A percentile compares a stretch with the other conserved stretches of the same genome.
These are phyloP conservation scores for Exophiala sideris DNA, from an alignment of 2,329 filamentous ascomycete genomes.

Conservation along the genomic window DNA sequence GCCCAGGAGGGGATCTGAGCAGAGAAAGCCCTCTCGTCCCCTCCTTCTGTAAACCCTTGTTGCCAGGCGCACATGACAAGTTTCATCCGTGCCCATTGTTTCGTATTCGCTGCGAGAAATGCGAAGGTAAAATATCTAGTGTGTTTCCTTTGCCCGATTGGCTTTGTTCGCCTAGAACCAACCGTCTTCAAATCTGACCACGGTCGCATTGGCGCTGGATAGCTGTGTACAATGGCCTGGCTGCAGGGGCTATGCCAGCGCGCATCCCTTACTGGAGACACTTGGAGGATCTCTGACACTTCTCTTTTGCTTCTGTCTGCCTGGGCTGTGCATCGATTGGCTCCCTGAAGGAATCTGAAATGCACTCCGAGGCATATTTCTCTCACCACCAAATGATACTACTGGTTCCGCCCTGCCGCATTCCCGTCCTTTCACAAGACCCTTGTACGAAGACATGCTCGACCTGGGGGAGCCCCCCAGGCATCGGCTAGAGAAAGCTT, in stretches of 20 bases:
- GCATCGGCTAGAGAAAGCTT: too few species aligned
- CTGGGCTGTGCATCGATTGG: slow-evolving; percentile 5
- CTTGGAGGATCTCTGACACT: neutral
- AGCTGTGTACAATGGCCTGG: too few species aligned
- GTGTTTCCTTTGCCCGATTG: neutral
- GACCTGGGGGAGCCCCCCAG: too few species aligned
- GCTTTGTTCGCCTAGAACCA: neutral
- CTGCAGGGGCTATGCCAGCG: too few species aligned
- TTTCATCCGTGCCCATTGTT: neutral
- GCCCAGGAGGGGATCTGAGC: too few species aligned
- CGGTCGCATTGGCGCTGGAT: neutral
- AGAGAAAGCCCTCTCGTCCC: too few species aligned
- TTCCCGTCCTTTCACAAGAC: too few species aligned
- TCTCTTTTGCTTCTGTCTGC: neutral
- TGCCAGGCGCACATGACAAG: neutral
- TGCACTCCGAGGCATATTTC: neutral
- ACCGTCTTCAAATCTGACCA: neutral
- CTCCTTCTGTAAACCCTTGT: too few species aligned
- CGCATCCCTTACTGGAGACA: neutral
- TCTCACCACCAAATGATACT: neutral
- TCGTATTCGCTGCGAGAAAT: slow-evolving; percentile 1
- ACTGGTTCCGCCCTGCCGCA: neutral
- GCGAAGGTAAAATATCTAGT: neutral
- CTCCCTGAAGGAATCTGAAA: neutral
- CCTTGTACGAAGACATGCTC: too few species aligned